A percentile compares a stretch with the other conserved stretches of the same genome.
phyloP scores from a whole-genome alignment of 2,329 filamentous ascomycete genomes.

The Bimuria novae-zelandiae region DNA sequence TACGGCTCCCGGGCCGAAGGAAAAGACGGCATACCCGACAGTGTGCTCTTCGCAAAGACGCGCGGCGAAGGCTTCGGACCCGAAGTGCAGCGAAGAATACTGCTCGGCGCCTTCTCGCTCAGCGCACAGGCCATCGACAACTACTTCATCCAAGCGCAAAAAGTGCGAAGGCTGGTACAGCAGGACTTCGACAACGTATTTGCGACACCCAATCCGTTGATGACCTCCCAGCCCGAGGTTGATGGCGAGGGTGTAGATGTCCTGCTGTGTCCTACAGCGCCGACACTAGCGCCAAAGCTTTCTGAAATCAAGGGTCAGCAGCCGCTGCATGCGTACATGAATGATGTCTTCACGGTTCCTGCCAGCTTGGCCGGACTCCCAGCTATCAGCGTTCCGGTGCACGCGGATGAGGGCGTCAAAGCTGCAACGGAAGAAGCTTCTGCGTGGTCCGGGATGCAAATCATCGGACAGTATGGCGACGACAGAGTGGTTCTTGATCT shows the following conservation, averaged over 20 bases:
- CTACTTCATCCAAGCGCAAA: conserved; percentile 94
- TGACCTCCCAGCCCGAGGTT: conserved; percentile 48
- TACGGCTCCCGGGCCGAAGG: conserved; percentile 69
- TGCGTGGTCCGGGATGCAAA: conserved; percentile 66
- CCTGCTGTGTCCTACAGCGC: conserved; percentile 84
- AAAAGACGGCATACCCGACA: conserved; percentile 61
- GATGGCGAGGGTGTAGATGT: conserved; percentile 75
- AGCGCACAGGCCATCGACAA: conserved; percentile 92
- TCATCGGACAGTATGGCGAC: conserved; percentile 82
- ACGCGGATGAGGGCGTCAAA: conserved; percentile 30
- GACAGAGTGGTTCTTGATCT: conserved; percentile 67
- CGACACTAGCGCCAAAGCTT: conserved; percentile 71
- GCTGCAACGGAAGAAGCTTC: conserved; percentile 20
- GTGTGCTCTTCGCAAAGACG: conserved; percentile 68
- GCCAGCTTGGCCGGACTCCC: conserved; percentile 91
- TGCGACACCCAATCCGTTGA: conserved; percentile 68
- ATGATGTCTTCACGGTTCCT: conserved; percentile 94
- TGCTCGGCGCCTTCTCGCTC: conserved; percentile 87
- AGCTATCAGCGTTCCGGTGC: conserved; percentile 79
- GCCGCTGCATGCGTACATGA: conserved; percentile 79
- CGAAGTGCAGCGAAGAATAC: conserved; percentile 84
- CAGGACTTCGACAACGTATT: conserved; percentile 86
- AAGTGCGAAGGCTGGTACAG: conserved; percentile 80
- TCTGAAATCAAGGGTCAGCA: conserved; percentile 60
- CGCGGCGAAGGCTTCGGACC: conserved; percentile 76